Conservation (phyloP, 1,139 yeast species). For the Geotrichum phurueaensis region DNA sequence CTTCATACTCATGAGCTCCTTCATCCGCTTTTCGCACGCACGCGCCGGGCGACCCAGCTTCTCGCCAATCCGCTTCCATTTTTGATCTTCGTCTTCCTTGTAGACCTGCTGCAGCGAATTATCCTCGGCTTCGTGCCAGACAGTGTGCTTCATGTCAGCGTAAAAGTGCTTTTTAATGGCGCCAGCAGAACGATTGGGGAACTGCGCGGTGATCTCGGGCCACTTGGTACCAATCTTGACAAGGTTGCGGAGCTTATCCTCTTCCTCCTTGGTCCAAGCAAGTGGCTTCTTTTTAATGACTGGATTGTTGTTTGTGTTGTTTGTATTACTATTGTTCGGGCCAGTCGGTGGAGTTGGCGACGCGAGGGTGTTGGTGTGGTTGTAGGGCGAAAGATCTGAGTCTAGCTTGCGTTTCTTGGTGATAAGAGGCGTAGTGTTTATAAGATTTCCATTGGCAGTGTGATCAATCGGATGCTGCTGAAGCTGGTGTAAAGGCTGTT, state of each 20-base stretch:
- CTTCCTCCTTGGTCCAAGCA: constrained; percentile 29
- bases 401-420: not conserved
- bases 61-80: constrained; percentile 31
- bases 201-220: constrained; percentile 29
- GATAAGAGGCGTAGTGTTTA: not conserved
- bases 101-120: constrained; percentile 24
- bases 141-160: constrained; percentile 33
- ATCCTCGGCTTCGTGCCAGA: constrained; percentile 31
- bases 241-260: constrained; percentile 26
- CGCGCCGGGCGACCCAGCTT: constrained; percentile 29
- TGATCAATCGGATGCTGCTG: constrained; percentile 2
- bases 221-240: constrained; percentile 32
- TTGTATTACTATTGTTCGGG: not conserved
- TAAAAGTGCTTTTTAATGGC: constrained; percentile 34
- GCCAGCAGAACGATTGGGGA: constrained; percentile 33
- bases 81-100: constrained; percentile 28
- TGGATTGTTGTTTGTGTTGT: not conserved
- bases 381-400: not conserved
- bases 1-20: constrained; percentile 13
- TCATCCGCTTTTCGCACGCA: constrained; percentile 30
- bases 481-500: not conserved
- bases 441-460: not conserved
- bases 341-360: not conserved
- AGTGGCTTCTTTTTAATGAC: constrained; percentile 18
- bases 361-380: not conserved